A percentile compares a stretch with the other conserved stretches of the same genome.
phyloP scores from a whole-genome alignment of 1,284 basidiomycete species.

The Polyporus tsugae region DNA sequence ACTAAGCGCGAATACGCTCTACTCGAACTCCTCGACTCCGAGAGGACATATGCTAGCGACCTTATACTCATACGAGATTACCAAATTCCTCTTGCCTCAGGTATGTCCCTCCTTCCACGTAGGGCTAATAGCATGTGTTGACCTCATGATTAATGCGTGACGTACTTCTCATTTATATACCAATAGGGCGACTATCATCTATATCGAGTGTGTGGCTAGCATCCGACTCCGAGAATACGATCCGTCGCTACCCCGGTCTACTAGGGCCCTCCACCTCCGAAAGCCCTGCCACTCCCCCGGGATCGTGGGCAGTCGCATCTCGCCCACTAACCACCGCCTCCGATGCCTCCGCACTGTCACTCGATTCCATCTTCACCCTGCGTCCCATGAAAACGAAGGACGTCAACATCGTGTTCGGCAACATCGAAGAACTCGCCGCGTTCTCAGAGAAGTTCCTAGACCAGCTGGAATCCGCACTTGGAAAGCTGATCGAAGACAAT shows the following conservation, averaged over 20 bases:
- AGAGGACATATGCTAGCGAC: constrained; percentile 89
- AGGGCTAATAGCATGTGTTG: background rate
- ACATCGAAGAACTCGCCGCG: constrained; percentile 77
- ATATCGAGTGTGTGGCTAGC: background rate
- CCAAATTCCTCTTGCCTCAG: constrained; percentile 81
- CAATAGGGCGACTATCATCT: background rate
- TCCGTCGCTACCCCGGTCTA: constrained; percentile 21
- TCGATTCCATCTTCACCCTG: constrained; percentile 30
- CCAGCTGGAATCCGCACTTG: constrained; percentile 49
- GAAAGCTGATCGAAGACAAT: constrained; percentile 61
- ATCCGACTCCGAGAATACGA: background rate
- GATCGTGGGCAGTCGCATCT: constrained; percentile 51
- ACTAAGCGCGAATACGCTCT: constrained; percentile 89
- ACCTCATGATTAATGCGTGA: constrained; percentile 9
- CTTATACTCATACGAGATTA: constrained; percentile 86
- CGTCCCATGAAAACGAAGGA: constrained; percentile 77
- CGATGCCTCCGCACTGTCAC: constrained; percentile 55
- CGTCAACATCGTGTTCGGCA: constrained; percentile 79
- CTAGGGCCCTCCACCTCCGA: constrained; percentile 43
- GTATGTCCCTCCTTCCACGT: constrained; percentile 43
- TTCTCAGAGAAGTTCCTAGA: constrained; percentile 76
- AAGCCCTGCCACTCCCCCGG: constrained; percentile 41
- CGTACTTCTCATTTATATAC: background rate
- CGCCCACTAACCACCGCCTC: constrained; percentile 62
- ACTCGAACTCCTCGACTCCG: constrained; percentile 84